A percentile compares a stretch with the other conserved stretches of the same genome.
Evolutionary conservation across 2,329 filamentous ascomycete genomes (phyloP).

Genomic region (Nemania sp.): DNA sequence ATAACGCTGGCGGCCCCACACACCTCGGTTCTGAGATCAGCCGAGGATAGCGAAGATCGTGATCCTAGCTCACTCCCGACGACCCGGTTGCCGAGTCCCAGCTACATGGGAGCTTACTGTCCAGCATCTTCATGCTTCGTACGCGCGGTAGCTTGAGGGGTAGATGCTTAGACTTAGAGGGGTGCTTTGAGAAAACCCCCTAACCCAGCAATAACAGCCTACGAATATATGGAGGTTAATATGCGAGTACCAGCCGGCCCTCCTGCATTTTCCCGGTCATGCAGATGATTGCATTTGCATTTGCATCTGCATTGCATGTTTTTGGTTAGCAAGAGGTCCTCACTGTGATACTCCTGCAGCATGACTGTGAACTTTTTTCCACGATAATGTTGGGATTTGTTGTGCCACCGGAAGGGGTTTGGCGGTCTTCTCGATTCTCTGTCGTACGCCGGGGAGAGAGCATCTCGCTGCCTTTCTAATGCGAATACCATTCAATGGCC

Average conservation of each 20-base stretch:
- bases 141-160: constrained; percentile 16
- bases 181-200: constrained; percentile 18
- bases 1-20: neutral
- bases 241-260: constrained; percentile 22
- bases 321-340: constrained; percentile 13
- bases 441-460: constrained; percentile 3
- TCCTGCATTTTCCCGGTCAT: constrained; percentile 23
- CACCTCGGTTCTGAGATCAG: neutral
- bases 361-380: constrained; percentile 19
- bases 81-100: constrained; percentile 19
- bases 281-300: constrained; percentile 23
- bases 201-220: constrained; percentile 16
- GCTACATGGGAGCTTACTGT: constrained; percentile 17
- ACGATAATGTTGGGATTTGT: constrained; percentile 20
- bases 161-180: constrained; percentile 7
- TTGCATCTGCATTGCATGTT: neutral
- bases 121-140: constrained; percentile 11
- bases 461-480: constrained; percentile 5
- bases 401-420: constrained; percentile 15
- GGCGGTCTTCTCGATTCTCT: constrained; percentile 13
- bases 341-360: constrained; percentile 5
- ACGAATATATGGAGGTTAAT: constrained; percentile 7
- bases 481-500: constrained; percentile 1
- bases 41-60: neutral
- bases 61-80: constrained; percentile 7